Evolutionary conservation across 2,329 filamentous ascomycete genomes (phyloP).

Genomic region (Pseudogymnoascus sp.): DNA sequence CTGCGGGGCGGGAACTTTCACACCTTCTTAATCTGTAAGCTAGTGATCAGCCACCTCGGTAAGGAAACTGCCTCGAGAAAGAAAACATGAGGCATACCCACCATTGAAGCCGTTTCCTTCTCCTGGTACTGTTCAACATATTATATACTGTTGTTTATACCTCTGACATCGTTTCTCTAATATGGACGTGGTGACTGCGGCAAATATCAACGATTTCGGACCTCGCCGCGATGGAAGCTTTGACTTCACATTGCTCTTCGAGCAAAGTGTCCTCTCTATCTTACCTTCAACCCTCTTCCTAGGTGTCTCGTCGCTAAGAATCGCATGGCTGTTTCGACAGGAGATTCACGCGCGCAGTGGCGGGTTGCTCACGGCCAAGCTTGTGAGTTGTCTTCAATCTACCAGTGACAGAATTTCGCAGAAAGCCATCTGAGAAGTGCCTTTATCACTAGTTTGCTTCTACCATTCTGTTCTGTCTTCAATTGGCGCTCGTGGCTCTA

Average conservation of each 20-base stretch:
- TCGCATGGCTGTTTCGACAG: conserved; percentile 3
- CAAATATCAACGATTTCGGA: conserved; percentile 7
- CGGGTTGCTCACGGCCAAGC: not conserved
- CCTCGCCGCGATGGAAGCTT: conserved; percentile 9
- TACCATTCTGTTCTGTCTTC: not conserved
- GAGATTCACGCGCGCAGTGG: not conserved
- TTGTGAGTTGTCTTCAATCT: not conserved
- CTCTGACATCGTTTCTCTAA: not conserved
- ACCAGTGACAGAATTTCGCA: not conserved
- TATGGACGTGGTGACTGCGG: not conserved
- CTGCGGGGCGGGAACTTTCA: not conserved
- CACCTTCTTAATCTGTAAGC: not conserved
- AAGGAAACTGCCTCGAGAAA: not conserved
- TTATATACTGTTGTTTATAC: not conserved
- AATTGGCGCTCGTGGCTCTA: not conserved
- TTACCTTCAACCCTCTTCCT: conserved; percentile 7
- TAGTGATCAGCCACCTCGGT: not conserved
- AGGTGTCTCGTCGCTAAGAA: not conserved
- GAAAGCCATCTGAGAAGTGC: not conserved
- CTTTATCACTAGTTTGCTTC: not conserved
- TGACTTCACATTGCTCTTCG: conserved; percentile 13
- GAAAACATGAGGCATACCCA: not conserved
- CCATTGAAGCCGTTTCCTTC: not conserved
- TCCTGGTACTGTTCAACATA: not conserved
- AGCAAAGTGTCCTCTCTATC: conserved; percentile 11